phyloP scores from a whole-genome alignment of 305 asterid species.

The Stenogyne calaminthoides region DNA sequence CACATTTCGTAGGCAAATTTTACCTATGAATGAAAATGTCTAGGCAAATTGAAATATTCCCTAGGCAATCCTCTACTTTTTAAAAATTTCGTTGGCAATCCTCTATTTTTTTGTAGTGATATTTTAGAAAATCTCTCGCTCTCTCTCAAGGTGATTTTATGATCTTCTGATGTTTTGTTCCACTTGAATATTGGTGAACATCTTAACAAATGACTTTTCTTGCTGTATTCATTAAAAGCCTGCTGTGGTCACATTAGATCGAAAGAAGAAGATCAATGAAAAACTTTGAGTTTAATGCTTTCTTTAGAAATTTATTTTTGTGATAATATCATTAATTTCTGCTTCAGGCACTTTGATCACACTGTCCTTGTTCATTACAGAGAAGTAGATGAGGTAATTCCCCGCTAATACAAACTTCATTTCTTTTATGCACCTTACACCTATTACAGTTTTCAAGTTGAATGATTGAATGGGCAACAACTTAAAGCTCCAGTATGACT shows the following conservation, averaged over 20 bases:
- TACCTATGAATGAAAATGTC: no score
- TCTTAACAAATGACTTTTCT: not conserved
- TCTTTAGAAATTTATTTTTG: not conserved
- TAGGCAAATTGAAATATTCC: no score
- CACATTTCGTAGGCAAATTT: no score
- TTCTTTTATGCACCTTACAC: not conserved
- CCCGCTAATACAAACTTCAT: not conserved
- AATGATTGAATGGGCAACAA: not conserved
- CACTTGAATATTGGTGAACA: no score
- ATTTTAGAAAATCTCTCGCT: slow-evolving; percentile 2
- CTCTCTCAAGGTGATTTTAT: slow-evolving; percentile 13
- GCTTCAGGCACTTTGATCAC: not conserved
- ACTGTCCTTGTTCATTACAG: not conserved
- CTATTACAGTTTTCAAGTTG: not conserved
- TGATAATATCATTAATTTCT: not conserved
- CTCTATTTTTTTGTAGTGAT: no score
- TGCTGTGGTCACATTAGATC: not conserved
- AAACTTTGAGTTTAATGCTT: no score
- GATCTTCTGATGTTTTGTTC: not conserved
- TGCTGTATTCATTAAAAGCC: not conserved
- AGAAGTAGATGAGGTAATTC: not conserved
- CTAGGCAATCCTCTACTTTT: no score
- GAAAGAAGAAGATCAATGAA: no score
- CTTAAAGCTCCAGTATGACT: not conserved
- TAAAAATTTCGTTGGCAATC: no score